Percentiles rank a stretch among this genome's conserved stretches.
phyloP scores from a whole-genome alignment of 2,329 filamentous ascomycete genomes.

The Alternaria conjuncta region DNA sequence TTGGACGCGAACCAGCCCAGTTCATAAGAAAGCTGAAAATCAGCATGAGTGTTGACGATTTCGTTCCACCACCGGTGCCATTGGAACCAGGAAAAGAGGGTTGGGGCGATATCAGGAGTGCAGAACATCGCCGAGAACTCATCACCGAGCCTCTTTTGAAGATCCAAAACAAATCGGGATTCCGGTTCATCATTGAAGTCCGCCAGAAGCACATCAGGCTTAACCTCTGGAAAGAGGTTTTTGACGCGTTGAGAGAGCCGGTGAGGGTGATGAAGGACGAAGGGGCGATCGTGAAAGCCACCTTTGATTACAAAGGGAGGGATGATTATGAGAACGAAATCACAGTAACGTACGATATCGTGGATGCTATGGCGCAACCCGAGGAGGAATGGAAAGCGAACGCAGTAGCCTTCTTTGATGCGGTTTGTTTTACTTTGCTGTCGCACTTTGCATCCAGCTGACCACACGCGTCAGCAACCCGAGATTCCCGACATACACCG shows the following conservation, averaged over 20 bases:
- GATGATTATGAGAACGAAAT: too few species aligned
- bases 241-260: not conserved
- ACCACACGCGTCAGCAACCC: not conserved
- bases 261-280: not conserved
- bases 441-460: not conserved
- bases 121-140: not conserved
- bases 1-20: not conserved
- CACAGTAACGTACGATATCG: not conserved
- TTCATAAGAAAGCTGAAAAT: not conserved
- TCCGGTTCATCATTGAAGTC: not conserved
- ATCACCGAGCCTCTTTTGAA: not conserved
- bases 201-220: not conserved
- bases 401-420: not conserved
- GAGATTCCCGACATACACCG: not conserved
- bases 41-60: not conserved
- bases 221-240: not conserved
- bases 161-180: not conserved
- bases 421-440: not conserved
- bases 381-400: not conserved
- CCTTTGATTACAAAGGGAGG: not conserved
- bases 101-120: not conserved
- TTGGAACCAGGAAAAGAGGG: not conserved
- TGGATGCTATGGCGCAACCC: not conserved
- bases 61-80: not conserved
- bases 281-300: not conserved